Evolutionary conservation across 73 alveolate genomes (phyloP).

Genomic region (Paramecium pentaurelia): DNA sequence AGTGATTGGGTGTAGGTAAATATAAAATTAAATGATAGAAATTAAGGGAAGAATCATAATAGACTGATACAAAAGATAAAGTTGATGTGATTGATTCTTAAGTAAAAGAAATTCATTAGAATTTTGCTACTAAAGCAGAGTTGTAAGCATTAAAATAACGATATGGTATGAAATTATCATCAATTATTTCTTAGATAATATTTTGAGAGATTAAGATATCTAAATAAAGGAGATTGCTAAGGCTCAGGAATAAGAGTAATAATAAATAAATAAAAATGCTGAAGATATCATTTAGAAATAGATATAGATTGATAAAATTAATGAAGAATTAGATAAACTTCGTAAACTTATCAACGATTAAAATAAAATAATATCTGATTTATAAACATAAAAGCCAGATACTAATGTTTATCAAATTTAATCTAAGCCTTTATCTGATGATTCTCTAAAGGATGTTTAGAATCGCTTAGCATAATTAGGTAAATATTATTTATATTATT

Average conservation of each 20-base stretch:
- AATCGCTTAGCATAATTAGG: neutral
- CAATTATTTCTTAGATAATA: neutral
- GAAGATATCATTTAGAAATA: neutral
- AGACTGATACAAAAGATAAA: conserved; percentile 12
- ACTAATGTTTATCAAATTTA: neutral
- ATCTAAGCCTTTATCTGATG: neutral
- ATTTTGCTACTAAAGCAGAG: conserved; percentile 43
- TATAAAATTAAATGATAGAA: neutral
- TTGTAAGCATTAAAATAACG: neutral
- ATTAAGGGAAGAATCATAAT: neutral
- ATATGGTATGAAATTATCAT: neutral
- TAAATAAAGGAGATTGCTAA: neutral
- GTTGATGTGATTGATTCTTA: neutral
- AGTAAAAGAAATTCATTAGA: conserved; percentile 12
- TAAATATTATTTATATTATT: neutral
- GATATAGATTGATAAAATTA: neutral
- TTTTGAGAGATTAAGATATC: conserved; percentile 29
- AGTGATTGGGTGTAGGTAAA: conserved; percentile 21
- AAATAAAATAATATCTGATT: neutral
- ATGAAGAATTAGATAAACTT: neutral
- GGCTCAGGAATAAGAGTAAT: neutral
- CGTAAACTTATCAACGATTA: neutral
- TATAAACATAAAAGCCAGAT: neutral
- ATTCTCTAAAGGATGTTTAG: neutral
- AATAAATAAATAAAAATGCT: neutral